These are phyloP conservation scores for Colletotrichum sp. DNA, from an alignment of 2,329 filamentous ascomycete species.

Conservation along the genomic window DNA sequence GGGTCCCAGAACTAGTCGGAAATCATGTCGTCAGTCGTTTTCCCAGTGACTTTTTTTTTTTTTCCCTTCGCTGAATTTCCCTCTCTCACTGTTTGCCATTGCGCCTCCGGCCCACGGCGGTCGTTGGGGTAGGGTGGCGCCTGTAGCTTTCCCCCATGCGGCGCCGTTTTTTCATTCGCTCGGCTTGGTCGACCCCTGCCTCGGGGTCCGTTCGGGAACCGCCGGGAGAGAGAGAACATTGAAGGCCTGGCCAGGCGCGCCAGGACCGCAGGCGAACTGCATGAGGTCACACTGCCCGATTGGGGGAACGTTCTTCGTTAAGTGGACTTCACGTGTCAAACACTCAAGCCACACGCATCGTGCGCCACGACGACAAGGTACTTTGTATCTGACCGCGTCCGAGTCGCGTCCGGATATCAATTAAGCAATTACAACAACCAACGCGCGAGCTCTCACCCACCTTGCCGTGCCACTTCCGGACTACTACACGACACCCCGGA, in stretches of 20 bases:
- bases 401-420: constrained; percentile 8
- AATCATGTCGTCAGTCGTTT: constrained; percentile 11
- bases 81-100: constrained; percentile 6
- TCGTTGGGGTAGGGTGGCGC: constrained; percentile 5
- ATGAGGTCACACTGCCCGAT: background rate
- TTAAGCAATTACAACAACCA: background rate
- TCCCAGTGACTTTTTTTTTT: constrained; percentile 21
- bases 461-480: background rate
- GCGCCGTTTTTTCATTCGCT: constrained; percentile 4
- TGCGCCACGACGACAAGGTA: background rate
- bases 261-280: background rate
- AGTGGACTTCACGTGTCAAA: constrained; percentile 2
- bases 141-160: background rate
- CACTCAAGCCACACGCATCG: background rate
- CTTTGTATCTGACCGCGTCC: background rate
- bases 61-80: background rate
- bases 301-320: background rate
- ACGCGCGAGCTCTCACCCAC: background rate
- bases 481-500: background rate
- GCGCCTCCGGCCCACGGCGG: background rate
- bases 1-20: background rate
- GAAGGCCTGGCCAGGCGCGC: background rate
- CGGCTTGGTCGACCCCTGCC: background rate
- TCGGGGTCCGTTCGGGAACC: constrained; percentile 19
- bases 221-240: background rate